These are phyloP conservation scores for Verticillium klebahnii DNA, from an alignment of 2,329 filamentous ascomycete species.

Conservation along the genomic window DNA sequence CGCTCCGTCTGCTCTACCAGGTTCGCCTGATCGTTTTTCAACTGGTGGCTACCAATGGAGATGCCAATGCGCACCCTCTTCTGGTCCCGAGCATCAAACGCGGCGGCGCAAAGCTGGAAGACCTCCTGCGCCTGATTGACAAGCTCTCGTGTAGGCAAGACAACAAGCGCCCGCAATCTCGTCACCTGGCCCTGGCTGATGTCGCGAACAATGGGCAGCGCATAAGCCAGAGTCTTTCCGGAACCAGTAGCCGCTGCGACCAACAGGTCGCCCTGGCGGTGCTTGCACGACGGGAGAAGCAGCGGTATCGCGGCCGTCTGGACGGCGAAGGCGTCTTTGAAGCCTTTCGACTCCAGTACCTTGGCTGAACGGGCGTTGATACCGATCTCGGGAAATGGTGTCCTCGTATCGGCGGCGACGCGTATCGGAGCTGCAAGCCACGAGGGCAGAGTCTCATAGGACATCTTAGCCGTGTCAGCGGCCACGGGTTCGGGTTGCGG, in stretches of 20 bases:
- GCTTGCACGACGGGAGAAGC: constrained; percentile 60
- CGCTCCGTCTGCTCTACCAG: constrained; percentile 41
- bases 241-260: constrained; percentile 93
- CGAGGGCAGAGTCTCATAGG: constrained; percentile 72
- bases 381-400: constrained; percentile 59
- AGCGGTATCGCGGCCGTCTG: constrained; percentile 78
- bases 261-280: constrained; percentile 71
- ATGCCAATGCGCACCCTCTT: constrained; percentile 75
- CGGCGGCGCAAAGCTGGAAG: constrained; percentile 67
- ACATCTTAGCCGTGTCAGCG: constrained; percentile 52
- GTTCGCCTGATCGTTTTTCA: constrained; percentile 57
- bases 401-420: constrained; percentile 55
- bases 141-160: constrained; percentile 86
- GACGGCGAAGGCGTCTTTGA: constrained; percentile 69
- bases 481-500: constrained; percentile 68
- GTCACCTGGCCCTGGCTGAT: constrained; percentile 62
- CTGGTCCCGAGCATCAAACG: constrained; percentile 47
- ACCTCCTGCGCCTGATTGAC: constrained; percentile 81
- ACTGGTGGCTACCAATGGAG: constrained; percentile 74
- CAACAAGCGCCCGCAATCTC: constrained; percentile 71
- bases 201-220: constrained; percentile 77
- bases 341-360: constrained; percentile 63
- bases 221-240: constrained; percentile 90
- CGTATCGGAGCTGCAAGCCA: constrained; percentile 78
- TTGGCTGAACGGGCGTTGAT: constrained; percentile 57